Conservation (phyloP, 495 filamentous ascomycete species). For the Xylaria telfairii region DNA sequence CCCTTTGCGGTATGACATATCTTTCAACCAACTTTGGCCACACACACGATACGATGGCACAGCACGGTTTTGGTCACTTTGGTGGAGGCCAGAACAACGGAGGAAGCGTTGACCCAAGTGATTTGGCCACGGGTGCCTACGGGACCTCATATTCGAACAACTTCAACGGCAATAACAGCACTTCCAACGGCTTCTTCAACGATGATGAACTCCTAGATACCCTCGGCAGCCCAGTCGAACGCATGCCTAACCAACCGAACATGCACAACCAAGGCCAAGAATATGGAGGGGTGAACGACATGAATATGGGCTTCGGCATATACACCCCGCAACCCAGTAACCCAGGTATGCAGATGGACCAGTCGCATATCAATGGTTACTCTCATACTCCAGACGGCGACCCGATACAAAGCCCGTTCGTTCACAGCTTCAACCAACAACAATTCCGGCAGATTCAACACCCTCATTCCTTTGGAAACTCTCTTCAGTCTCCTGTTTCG, state of each 20-base stretch:
- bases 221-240: conserved; percentile 55
- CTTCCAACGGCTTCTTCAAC: conserved; percentile 52
- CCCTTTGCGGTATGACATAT: conserved; percentile 28
- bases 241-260: conserved; percentile 45
- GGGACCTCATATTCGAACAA: conserved; percentile 48
- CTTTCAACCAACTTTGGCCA: conserved; percentile 16
- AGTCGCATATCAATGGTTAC: conserved; percentile 70
- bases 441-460: conserved; percentile 71
- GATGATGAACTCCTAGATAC: conserved; percentile 72
- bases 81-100: conserved; percentile 63
- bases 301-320: conserved; percentile 55
- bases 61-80: conserved; percentile 70
- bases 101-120: conserved; percentile 81
- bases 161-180: conserved; percentile 47
- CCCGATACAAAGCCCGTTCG: conserved; percentile 86
- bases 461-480: conserved; percentile 58
- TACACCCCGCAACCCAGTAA: conserved; percentile 51
- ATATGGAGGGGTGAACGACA: conserved; percentile 52
- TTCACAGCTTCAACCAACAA: conserved; percentile 74
- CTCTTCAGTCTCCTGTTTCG: conserved; percentile 58
- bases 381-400: conserved; percentile 88
- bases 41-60: conserved; percentile 50
- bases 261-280: conserved; percentile 59
- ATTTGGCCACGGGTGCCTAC: conserved; percentile 70
- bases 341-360: conserved; percentile 50